A percentile compares a stretch with the other conserved stretches of the same genome.
Conservation (phyloP, 257 asterid species). For the Paraleonurus japonicus region DNA sequence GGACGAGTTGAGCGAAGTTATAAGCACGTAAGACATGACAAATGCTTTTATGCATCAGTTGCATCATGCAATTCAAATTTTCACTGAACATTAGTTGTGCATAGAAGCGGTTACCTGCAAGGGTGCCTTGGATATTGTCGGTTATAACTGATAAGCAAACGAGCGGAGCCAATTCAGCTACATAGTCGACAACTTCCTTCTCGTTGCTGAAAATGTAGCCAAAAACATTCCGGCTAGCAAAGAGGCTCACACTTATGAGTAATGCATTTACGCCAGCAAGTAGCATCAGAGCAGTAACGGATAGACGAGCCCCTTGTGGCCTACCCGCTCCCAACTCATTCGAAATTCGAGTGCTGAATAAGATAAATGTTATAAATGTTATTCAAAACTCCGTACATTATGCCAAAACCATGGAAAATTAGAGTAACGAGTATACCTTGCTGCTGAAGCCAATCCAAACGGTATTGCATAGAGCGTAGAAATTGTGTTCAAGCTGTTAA, state of each 20-base stretch:
- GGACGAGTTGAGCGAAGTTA: background rate
- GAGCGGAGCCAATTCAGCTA: constrained; percentile 65
- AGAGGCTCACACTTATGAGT: constrained; percentile 41
- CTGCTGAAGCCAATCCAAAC: constrained; percentile 67
- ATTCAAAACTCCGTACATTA: background rate
- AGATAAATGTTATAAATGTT: no score
- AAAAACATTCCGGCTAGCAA: constrained; percentile 58
- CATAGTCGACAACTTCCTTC: constrained; percentile 72
- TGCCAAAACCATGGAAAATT: background rate
- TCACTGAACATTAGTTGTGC: no score
- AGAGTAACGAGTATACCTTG: constrained; percentile 43
- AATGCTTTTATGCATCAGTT: no score
- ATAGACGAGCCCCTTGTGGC: constrained; percentile 53
- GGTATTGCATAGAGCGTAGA: constrained; percentile 67
- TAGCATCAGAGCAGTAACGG: constrained; percentile 54
- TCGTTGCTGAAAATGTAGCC: constrained; percentile 83
- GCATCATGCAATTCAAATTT: no score
- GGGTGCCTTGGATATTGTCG: constrained; percentile 66
- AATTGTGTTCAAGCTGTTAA: constrained; percentile 54
- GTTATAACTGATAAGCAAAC: constrained; percentile 53
- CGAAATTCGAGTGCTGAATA: constrained; percentile 74
- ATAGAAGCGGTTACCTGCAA: constrained; percentile 48
- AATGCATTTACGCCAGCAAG: constrained; percentile 42
- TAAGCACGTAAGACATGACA: background rate
- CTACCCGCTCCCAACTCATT: constrained; percentile 83